Percentiles rank a stretch among this genome's conserved stretches.
Evolutionary conservation across 495 filamentous ascomycete species (phyloP).

Genomic region (Aspergillus coremiiformis): DNA sequence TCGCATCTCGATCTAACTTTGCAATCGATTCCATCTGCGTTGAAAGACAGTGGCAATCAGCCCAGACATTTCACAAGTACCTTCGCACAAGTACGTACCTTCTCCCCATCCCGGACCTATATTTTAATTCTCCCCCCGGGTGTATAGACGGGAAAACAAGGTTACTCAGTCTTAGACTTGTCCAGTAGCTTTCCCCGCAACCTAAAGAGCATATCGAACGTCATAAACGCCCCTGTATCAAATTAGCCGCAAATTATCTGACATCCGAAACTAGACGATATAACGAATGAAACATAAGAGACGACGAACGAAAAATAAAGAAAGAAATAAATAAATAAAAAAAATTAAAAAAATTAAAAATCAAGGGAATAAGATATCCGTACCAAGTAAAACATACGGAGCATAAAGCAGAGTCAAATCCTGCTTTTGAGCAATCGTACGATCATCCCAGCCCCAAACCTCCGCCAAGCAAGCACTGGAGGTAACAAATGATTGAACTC

Average conservation of each 20-base stretch:
- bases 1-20: background rate
- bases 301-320: background rate
- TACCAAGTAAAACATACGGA: constrained; percentile 67
- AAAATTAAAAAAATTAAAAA: background rate
- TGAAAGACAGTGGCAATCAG: too few species aligned
- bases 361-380: constrained; percentile 26
- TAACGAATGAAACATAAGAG: constrained; percentile 1
- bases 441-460: constrained; percentile 49
- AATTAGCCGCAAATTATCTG: background rate
- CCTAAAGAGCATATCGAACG: constrained; percentile 46
- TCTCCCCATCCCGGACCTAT: background rate
- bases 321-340: background rate
- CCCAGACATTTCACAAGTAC: background rate
- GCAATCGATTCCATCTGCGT: background rate
- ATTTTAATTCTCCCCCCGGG: background rate
- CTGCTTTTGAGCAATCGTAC: constrained; percentile 46
- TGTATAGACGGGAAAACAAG: background rate
- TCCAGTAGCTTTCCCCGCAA: constrained; percentile 28
- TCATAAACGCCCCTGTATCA: constrained; percentile 46
- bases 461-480: constrained; percentile 62
- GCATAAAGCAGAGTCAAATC: constrained; percentile 58
- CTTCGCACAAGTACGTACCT: background rate
- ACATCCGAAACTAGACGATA: background rate
- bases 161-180: constrained; percentile 32
- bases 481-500: constrained; percentile 61